Percentiles rank a stretch among this genome's conserved stretches.
These are phyloP conservation scores for Trichoderma afroharzianum DNA, from an alignment of 2,329 filamentous ascomycete genomes.

Conservation along the genomic window DNA sequence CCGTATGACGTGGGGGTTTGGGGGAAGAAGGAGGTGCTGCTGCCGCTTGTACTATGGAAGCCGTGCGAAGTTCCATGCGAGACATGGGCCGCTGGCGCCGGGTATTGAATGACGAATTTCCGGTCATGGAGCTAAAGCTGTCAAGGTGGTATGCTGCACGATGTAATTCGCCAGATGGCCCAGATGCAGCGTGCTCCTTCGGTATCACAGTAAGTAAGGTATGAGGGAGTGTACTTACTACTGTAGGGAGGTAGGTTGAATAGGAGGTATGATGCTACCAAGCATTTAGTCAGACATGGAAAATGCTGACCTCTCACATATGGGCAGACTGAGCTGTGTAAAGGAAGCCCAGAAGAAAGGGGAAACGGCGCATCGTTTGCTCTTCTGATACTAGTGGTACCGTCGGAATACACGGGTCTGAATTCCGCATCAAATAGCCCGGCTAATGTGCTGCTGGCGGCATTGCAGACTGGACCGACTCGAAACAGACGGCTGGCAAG, in stretches of 20 bases:
- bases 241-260: background rate
- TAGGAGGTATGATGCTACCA: background rate
- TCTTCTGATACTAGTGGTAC: conserved; percentile 4
- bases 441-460: background rate
- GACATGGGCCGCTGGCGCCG: conserved; percentile 8
- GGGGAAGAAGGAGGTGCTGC: background rate
- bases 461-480: background rate
- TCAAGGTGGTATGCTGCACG: background rate
- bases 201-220: background rate
- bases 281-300: background rate
- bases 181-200: background rate
- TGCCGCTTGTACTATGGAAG: background rate
- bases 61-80: conserved; percentile 1
- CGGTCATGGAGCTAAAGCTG: conserved; percentile 5
- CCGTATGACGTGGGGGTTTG: conserved; percentile 5
- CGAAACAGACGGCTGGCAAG: background rate
- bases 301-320: background rate
- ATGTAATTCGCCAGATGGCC: conserved; percentile 5
- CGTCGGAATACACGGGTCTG: background rate
- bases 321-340: background rate
- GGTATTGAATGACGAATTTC: conserved; percentile 11
- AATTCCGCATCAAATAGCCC: background rate
- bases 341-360: background rate
- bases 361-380: background rate
- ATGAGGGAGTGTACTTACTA: background rate